A percentile compares a stretch with the other conserved stretches of the same genome.
These are phyloP conservation scores for Rhizoclosmatium globosum DNA, from an alignment of 192 early-diverging fungal species.

Conservation along the genomic window DNA sequence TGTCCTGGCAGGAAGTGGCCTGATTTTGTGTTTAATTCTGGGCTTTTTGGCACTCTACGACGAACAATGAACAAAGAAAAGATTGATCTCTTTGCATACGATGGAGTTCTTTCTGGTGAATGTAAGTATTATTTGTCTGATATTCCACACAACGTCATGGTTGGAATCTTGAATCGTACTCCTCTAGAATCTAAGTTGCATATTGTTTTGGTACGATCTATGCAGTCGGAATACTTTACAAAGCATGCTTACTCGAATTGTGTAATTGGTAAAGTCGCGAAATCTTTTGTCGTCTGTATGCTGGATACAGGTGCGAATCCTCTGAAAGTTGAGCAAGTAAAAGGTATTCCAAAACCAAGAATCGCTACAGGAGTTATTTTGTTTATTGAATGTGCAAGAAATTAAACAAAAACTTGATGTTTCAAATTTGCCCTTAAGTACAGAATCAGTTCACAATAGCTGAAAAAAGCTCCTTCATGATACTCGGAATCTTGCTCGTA, in stretches of 20 bases:
- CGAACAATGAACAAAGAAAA: not conserved
- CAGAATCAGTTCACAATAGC: not conserved
- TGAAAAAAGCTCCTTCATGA: slow-evolving; percentile 45
- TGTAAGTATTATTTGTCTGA: not conserved
- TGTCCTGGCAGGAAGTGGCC: not conserved
- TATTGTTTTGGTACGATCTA: not conserved
- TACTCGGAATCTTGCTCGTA: slow-evolving; percentile 47
- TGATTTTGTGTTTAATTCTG: not conserved
- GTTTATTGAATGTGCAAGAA: not conserved
- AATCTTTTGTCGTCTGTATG: not conserved
- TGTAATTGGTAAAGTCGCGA: no score
- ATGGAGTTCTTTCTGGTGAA: not conserved
- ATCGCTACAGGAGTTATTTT: not conserved
- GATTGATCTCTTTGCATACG: not conserved
- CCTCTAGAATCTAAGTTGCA: not conserved
- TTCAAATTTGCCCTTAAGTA: no score
- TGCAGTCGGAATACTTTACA: not conserved
- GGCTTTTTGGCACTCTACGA: not conserved
- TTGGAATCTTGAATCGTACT: not conserved
- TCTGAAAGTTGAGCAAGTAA: not conserved
- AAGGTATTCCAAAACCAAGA: not conserved
- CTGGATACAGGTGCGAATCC: not conserved
- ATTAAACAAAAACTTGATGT: no score
- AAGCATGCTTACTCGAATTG: not conserved
- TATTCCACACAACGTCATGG: not conserved